Base-by-base conservation (phyloP, 768 basidiomycete genomes). In the Suillus tomentosus region DNA sequence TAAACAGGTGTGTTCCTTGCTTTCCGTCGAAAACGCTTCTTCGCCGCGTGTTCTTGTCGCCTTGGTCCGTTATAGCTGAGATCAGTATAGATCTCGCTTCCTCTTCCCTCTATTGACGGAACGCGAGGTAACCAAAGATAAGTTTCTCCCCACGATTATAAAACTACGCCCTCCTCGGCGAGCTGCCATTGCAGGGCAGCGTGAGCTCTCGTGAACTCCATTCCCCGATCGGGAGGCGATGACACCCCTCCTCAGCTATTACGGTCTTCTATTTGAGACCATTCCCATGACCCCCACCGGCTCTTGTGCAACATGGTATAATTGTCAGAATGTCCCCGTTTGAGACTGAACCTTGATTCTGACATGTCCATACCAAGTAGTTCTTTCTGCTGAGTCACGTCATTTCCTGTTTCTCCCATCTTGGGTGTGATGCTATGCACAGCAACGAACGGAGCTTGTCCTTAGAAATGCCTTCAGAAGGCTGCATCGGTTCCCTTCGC, bases 1-100 rank as follows among this genome's bases (percentile, higher is more conserved):
- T 58, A 58, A 58, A 58, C 56, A 58, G 56, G 56, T 58, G 56
- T 58, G 37, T 39, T 54, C 53, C 53, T 54, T 57, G 39, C 56
- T 40, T 58, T 58, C 56, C 56, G 56, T 58, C 56, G 56, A 58
- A 58, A 6, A 42, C 40, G 57, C 39, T 42, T 58, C 39, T 31
- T 58, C 57, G 19, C 57, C 57, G 57, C 57, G 24, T 58, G 57
- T 58, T 42, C 24, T 58, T 17, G 57, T 58, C 17, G 17, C 40
- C 15, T 58, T 58, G 24, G 57, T 58, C 57, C 56, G 56, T 40
- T 42, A 58, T 58, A 40, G 31, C 53, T 54, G 19, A 54, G 56
- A 57, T 57, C 39, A 24, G 56, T 57, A 57, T 17, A 7, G 56
- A 58, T 58, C 56, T 58, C 56, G 56, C 39, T 58, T 58, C 56